A percentile compares a stretch with the other conserved stretches of the same genome.
phyloP scores from a whole-genome alignment of 208 protist genomes.

The Wallacemonas sp. region DNA sequence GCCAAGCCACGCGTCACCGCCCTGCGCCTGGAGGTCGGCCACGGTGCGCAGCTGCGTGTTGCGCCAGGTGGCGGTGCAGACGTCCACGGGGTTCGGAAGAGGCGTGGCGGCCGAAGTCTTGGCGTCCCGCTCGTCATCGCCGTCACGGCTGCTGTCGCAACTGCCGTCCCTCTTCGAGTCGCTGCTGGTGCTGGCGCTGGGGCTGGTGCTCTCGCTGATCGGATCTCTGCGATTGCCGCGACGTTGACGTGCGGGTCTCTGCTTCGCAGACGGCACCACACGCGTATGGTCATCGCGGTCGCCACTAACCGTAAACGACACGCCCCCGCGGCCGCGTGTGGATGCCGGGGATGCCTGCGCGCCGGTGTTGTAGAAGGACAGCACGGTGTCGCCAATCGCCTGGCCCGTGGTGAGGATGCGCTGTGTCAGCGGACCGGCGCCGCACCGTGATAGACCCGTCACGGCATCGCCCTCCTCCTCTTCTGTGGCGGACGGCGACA shows the following conservation, averaged over 20 bases:
- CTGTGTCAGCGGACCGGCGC: background rate
- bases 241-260: background rate
- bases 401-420: constrained; percentile 9
- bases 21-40: background rate
- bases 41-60: background rate
- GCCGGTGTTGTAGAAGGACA: constrained; percentile 3
- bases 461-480: constrained; percentile 7
- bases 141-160: constrained; percentile 8
- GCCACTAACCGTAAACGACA: too few relatives aligned
- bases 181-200: background rate
- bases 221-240: background rate
- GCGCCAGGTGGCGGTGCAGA: background rate
- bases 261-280: too few relatives aligned
- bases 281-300: too few relatives aligned
- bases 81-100: constrained; percentile 6
- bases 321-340: too few relatives aligned
- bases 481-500: constrained; percentile 8
- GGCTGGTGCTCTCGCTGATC: background rate
- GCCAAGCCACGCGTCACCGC: background rate
- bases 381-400: constrained; percentile 1
- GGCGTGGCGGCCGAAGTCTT: background rate
- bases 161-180: background rate
- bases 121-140: constrained; percentile 10
- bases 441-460: background rate
- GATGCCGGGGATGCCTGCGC: background rate